Evolutionary conservation across 192 early-diverging fungal species (phyloP).

Genomic region (Funneliformis mosseae): DNA sequence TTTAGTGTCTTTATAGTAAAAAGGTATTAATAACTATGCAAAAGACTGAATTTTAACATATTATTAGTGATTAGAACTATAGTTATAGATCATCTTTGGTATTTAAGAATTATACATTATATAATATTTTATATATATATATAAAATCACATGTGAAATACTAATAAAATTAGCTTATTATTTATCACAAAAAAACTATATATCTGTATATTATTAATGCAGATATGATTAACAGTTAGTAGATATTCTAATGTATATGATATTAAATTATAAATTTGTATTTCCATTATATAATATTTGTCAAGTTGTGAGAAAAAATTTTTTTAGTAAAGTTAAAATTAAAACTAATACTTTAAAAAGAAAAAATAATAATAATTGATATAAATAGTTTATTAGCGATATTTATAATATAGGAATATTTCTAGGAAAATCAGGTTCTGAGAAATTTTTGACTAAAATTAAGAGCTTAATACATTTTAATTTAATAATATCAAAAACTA

Average conservation of each 20-base stretch:
- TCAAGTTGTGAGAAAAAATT: background rate
- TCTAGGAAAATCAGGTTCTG: too few relatives aligned
- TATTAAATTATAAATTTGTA: background rate
- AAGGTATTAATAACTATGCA: background rate
- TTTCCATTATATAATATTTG: background rate
- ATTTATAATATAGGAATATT: too few relatives aligned
- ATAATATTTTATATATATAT: background rate
- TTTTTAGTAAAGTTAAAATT: background rate
- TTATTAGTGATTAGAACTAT: background rate
- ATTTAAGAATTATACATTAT: background rate
- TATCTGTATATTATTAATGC: background rate
- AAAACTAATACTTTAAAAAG: background rate
- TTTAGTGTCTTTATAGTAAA: background rate
- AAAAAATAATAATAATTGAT: too few relatives aligned
- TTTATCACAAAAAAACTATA: background rate
- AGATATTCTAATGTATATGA: background rate
- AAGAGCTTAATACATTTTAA: too few relatives aligned
- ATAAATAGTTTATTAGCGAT: too few relatives aligned
- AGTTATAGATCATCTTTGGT: background rate
- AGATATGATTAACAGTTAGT: background rate
- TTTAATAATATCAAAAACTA: too few relatives aligned
- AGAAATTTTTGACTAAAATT: too few relatives aligned
- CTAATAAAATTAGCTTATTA: slow-evolving; percentile 3
- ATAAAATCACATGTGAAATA: slow-evolving; percentile 2
- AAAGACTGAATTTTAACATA: background rate